Evolutionary conservation across 768 basidiomycete genomes (phyloP), one percentile per base, ranked within the genome.

Genomic region (Mycena crocata): DNA sequence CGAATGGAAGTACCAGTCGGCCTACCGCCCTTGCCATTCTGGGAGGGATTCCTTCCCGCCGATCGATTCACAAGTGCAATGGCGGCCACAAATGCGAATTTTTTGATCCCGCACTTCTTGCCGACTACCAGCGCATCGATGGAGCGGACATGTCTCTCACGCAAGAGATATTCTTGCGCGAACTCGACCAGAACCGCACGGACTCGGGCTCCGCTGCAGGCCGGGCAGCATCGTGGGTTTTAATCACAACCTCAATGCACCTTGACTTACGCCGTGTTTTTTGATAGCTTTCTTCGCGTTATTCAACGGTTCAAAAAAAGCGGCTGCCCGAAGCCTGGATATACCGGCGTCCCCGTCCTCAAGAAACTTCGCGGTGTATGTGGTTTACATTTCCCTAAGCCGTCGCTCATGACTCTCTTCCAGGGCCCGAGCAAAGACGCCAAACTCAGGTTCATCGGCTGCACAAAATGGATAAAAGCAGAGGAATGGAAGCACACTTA

Each of bases 1-100:
- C 58, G 15, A 60, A 60, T n/a, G 58, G 58, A 5, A 49, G 58
- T 31, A 40, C 58, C 23, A 28, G 7, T 12, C 58, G 48, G 19
- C 24, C 26, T 6, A 49, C 44, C 34, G 5, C 8, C 13, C 17
- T 26, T 13, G 19, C 28, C 15, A 10, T 39, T 19, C 30, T 58
- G 2, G 31, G n/a, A 1, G 31, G 19, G 17, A 46, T 60, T 21
- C 34, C 46, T 17, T 19, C 34, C 34, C 48, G 58, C n/a, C 58
- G 57, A 3, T 44, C 28, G 3, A 32, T n/a, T 21, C 44, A 57
- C 44, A 30, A 31, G 14, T 57, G 28, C 44, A 57, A 46, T 13
- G 44, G 56, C 40, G 40, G 40, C 21, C 32, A 37, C 17, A 54
- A 37, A 37, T 54, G 52, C 34, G 52, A 54, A 23, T 39, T 54